Percentiles rank a stretch among this genome's conserved stretches.
Evolutionary conservation across 2,329 filamentous ascomycete genomes (phyloP).

Genomic region (Pseudogymnoascus sp.): DNA sequence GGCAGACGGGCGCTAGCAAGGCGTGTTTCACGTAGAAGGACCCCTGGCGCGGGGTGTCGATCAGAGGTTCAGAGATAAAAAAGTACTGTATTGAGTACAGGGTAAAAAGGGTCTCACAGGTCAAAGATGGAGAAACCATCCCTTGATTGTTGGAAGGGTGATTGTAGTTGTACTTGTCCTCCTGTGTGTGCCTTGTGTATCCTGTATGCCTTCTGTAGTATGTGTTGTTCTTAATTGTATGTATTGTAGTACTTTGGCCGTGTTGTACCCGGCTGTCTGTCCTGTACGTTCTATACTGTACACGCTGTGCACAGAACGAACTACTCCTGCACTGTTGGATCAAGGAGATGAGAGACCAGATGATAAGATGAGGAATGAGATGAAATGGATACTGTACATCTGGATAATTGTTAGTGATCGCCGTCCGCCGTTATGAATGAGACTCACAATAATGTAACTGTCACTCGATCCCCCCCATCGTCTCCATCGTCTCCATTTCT

Average conservation of each 20-base stretch:
- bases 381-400: not conserved
- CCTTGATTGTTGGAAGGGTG: not conserved
- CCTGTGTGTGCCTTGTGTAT: not conserved
- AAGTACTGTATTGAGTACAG: not conserved
- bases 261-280: not conserved
- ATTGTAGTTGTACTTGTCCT: not conserved
- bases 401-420: not conserved
- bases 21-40: conserved; percentile 3
- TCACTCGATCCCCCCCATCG: not conserved
- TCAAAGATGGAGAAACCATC: not conserved
- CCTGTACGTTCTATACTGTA: not conserved
- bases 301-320: not conserved
- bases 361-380: not conserved
- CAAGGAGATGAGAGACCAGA: not conserved
- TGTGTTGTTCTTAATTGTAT: not conserved
- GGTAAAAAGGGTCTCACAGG: not conserved
- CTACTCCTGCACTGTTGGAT: not conserved
- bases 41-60: conserved; percentile 3
- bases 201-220: not conserved
- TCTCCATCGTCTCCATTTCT: not conserved
- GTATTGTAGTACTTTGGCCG: not conserved
- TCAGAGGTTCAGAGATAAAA: not conserved
- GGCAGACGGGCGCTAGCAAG: conserved; percentile 1
- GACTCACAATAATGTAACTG: not conserved
- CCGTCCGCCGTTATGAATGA: not conserved